Percentiles rank a stretch among this genome's conserved stretches.
Evolutionary conservation across 2,329 filamentous ascomycete genomes (phyloP).

Genomic region (Colletotrichum lentis): DNA sequence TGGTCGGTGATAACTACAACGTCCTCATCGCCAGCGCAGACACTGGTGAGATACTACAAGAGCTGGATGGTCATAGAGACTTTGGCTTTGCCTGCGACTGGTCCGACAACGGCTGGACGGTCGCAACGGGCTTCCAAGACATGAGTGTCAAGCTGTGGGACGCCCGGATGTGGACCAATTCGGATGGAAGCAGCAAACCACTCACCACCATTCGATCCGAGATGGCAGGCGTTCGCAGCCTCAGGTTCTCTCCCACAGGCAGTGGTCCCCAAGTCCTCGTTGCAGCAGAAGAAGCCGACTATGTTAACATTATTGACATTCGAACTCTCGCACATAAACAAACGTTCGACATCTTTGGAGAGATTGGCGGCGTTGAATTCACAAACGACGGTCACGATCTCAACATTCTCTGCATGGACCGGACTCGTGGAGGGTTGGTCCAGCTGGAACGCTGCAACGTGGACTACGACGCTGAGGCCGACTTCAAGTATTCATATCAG

Average conservation of each 20-base stretch:
- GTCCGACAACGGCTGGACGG: slow-evolving; percentile 78
- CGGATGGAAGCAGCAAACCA: slow-evolving; percentile 57
- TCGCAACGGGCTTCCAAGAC: slow-evolving; percentile 82
- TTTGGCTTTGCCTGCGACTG: slow-evolving; percentile 81
- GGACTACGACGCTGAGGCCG: slow-evolving; percentile 38
- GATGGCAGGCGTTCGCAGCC: slow-evolving; percentile 72
- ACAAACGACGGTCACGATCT: slow-evolving; percentile 72
- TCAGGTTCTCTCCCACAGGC: slow-evolving; percentile 77
- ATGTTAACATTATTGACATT: slow-evolving; percentile 74
- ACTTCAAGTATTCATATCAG: slow-evolving; percentile 14
- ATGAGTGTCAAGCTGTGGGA: slow-evolving; percentile 79
- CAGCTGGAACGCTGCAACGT: slow-evolving; percentile 63
- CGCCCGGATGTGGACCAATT: slow-evolving; percentile 71
- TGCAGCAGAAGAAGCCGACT: slow-evolving; percentile 79
- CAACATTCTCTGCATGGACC: slow-evolving; percentile 73
- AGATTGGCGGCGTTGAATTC: slow-evolving; percentile 74
- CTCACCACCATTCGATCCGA: slow-evolving; percentile 67
- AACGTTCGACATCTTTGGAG: slow-evolving; percentile 77
- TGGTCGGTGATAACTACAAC: slow-evolving; percentile 74
- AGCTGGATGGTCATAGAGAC: slow-evolving; percentile 71
- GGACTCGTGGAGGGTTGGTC: slow-evolving; percentile 70
- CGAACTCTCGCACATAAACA: slow-evolving; percentile 71
- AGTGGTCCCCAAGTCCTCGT: slow-evolving; percentile 73
- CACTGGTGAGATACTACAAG: slow-evolving; percentile 65
- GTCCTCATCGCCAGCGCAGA: slow-evolving; percentile 75